Evolutionary conservation across 2,329 filamentous ascomycete species (phyloP).

Genomic region (Fusarium albosuccineum): DNA sequence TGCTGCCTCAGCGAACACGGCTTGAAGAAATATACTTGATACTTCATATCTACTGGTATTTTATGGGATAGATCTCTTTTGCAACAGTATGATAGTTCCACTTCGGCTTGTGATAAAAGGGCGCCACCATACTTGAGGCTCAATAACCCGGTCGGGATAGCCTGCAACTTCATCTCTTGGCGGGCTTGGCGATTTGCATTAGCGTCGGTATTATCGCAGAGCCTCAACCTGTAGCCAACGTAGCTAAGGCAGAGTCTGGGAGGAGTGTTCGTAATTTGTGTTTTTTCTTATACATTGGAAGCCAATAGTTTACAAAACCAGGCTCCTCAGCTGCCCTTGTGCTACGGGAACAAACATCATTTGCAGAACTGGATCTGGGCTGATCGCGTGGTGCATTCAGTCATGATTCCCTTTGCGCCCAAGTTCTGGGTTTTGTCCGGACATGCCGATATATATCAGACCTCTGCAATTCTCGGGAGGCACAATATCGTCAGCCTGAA

Average conservation of each 20-base stretch:
- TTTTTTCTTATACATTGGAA: no score
- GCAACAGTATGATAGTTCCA: background rate
- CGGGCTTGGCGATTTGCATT: constrained; percentile 6
- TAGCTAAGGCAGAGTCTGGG: background rate
- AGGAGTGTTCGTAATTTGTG: no score
- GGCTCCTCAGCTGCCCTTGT: no score
- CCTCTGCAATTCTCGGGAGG: background rate
- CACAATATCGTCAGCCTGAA: background rate
- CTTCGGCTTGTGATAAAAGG: background rate
- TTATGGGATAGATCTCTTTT: background rate
- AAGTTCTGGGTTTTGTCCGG: no score
- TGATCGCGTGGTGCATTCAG: no score
- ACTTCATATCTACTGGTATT: background rate
- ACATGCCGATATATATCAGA: background rate
- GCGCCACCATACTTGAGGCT: background rate
- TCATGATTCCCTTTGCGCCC: no score
- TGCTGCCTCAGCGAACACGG: no score
- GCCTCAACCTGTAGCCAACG: background rate
- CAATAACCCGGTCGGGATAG: background rate
- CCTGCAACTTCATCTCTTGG: constrained; percentile 8
- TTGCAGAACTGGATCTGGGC: no score
- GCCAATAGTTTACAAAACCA: no score
- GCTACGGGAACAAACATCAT: no score
- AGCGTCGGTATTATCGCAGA: background rate
- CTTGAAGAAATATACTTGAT: no score